Evolutionary conservation across 2,329 filamentous ascomycete species (phyloP), one percentile per base, ranked within the genome.

Genomic region (Fusarium odoratissimum): DNA sequence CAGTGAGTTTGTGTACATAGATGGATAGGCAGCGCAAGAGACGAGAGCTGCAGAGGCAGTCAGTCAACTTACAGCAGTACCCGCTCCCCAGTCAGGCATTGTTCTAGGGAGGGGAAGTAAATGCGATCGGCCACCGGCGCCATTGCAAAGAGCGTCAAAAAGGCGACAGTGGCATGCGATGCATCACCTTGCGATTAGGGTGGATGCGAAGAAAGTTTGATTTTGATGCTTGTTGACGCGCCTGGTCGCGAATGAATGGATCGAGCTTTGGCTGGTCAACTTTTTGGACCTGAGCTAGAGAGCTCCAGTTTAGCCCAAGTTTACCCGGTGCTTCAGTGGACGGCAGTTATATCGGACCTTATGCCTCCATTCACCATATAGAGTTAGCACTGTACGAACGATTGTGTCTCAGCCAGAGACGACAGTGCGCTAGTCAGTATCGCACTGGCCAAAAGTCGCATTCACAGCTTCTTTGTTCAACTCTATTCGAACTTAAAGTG

Each of bases 71-170:
- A 97, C 93, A 97, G 88, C 78, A 98, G 87, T 80, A 92, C 88
- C 78, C 89, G 89, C 82, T 95, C 91, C 84, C 94, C 93, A 77
- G 90, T 91, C 79, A 98, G 88, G 84, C 94, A 97, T 80, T 93
- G 91, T 83, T 94, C 92, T 83, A 98, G 87, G 79, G 94, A 90
- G 79, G 95, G 94, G 79, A 97, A 93, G 84, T 95, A 96, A 81
- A 89, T 86, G 79, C 86, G 85, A 84, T 92, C 91, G 79, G 89
- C 88, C 80, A 89, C 85, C 83, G 91, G 88, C 85, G 91, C 92
- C 92, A 94, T 95, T 85, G 83, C 86, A 85, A 82, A 84, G 82
- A 84, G 83, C 83, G 84, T 87, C 84, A 86, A 84, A 83, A 82
- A 66, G 77, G 80, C 75, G 78, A 78, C 78, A 80, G 79, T 76